phyloP scores from a whole-genome alignment of 257 asterid genomes.

The Salvia rosmarinus region DNA sequence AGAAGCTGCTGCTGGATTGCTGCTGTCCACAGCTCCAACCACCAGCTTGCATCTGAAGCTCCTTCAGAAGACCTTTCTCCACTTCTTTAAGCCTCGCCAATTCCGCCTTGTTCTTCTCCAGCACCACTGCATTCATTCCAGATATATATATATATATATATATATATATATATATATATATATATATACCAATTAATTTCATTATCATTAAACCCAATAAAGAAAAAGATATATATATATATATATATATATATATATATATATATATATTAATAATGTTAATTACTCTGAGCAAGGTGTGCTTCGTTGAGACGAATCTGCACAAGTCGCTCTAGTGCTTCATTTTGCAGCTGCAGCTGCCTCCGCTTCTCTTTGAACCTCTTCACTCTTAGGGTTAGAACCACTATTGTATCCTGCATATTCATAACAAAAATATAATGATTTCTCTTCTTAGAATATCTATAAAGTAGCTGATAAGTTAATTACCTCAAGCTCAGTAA shows the following conservation, averaged over 20 bases:
- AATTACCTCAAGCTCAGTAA: constrained; percentile 45
- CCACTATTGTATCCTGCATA: neutral
- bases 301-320: neutral
- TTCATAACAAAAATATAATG: too few relatives aligned
- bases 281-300: neutral
- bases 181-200: too few relatives aligned
- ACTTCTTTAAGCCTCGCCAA: neutral
- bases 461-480: too few relatives aligned
- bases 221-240: neutral
- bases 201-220: neutral
- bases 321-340: neutral
- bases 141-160: neutral
- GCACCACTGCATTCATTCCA: neutral
- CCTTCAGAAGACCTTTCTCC: neutral
- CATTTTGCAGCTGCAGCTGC: neutral
- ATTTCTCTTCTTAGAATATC: too few relatives aligned
- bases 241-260: neutral
- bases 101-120: constrained; percentile 8
- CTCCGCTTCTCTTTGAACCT: neutral
- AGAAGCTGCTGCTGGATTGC: neutral
- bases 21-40: neutral
- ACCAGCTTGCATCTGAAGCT: neutral
- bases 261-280: neutral
- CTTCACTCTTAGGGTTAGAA: neutral
- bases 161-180: too few relatives aligned